Evolutionary conservation across 1,139 yeast species (phyloP).

Genomic region (Sugiyamaella sp.): DNA sequence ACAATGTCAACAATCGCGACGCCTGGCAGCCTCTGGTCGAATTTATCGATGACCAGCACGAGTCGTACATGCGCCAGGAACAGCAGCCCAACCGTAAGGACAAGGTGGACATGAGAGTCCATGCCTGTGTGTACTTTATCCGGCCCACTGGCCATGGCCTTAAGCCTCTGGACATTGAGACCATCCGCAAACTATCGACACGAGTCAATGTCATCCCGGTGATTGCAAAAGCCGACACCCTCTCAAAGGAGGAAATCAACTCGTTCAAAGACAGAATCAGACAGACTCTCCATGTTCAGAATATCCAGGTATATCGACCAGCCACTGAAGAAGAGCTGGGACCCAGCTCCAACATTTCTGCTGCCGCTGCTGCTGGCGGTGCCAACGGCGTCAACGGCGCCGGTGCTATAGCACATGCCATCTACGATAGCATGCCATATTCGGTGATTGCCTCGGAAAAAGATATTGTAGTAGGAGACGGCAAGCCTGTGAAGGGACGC

Average conservation of each 20-base stretch:
- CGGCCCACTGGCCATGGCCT: conserved; percentile 96
- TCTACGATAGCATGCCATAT: conserved; percentile 92
- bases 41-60: conserved; percentile 96
- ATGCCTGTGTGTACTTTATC: conserved; percentile 91
- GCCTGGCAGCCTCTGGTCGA: conserved; percentile 94
- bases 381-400: conserved; percentile 42
- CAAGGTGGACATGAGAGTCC: conserved; percentile 77
- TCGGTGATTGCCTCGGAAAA: conserved; percentile 91
- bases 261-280: conserved; percentile 82
- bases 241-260: conserved; percentile 78
- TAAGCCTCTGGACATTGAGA: conserved; percentile 92
- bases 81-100: conserved; percentile 81
- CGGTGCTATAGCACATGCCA: conserved; percentile 59
- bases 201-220: conserved; percentile 94
- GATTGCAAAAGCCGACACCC: conserved; percentile 92
- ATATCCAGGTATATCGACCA: conserved; percentile 87
- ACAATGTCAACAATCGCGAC: conserved; percentile 88
- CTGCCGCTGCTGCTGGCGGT: conserved; percentile 24
- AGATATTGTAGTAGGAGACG: conserved; percentile 71
- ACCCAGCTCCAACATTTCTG: conserved; percentile 4
- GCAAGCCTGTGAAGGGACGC: conserved; percentile 82
- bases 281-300: conserved; percentile 90
- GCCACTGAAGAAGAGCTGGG: conserved; percentile 47
- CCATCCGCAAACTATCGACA: conserved; percentile 83
- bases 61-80: conserved; percentile 91